Evolutionary conservation across 2,329 filamentous ascomycete genomes (phyloP).

Genomic region (Nemania serpens): DNA sequence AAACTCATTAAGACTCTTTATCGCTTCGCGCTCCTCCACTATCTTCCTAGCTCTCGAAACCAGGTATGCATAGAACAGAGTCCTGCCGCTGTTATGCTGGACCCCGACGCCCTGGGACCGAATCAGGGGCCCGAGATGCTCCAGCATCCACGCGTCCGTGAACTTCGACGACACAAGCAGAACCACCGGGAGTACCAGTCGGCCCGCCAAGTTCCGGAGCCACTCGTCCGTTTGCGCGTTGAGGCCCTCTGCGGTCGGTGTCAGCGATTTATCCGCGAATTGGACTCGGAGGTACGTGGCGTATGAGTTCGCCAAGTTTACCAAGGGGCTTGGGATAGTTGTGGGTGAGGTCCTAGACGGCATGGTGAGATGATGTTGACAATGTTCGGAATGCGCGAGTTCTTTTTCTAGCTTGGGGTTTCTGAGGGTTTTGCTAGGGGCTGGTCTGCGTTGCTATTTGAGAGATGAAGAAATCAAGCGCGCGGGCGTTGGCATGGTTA

Average conservation of each 20-base stretch:
- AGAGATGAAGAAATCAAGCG: too few relatives aligned
- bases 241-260: too few relatives aligned
- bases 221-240: background rate
- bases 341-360: too few relatives aligned
- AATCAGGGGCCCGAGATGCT: background rate
- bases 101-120: background rate
- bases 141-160: background rate
- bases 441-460: too few relatives aligned
- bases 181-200: background rate
- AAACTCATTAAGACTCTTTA: too few relatives aligned
- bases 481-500: too few relatives aligned
- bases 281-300: background rate
- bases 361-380: too few relatives aligned
- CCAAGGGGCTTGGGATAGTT: too few relatives aligned
- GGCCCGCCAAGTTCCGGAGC: background rate
- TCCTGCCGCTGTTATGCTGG: background rate
- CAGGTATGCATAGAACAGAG: background rate
- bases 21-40: background rate
- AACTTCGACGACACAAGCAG: background rate
- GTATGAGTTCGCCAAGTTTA: background rate
- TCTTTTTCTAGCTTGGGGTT: too few relatives aligned
- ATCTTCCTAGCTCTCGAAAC: background rate
- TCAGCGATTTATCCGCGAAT: background rate
- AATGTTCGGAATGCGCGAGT: too few relatives aligned
- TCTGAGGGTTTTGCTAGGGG: too few relatives aligned